Evolutionary conservation across 805 yeast genomes (phyloP), one percentile per base, ranked within the genome.

Genomic region (Yarrowia keelungensis): DNA sequence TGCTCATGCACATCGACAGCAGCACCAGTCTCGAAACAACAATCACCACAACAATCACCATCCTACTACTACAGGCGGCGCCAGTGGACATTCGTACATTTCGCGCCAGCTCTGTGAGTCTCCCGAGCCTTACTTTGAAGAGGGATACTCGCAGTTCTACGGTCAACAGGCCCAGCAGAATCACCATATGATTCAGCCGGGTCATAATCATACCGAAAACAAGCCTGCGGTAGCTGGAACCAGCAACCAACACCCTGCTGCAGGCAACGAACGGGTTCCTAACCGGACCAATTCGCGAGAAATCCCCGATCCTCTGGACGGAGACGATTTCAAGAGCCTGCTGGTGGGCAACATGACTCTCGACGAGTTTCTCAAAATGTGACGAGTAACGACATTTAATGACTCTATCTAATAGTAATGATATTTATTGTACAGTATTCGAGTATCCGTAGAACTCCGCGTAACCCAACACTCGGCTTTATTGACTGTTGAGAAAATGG

Each of bases 291-390:
- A 64, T 14, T 50, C 65, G 9, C 64, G 64, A 35, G 65, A 59
- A 19, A 59, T 59, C 43, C 65, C 65, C 4, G 62, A 68, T 15
- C 45, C 42, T 22, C 35, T 50, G 4, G 71, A 69, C 15, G 71
- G 70, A 2, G 70, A 69, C 38, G 54, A 67, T 16, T 71, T 71
- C 62, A 69, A 68, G 43, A 68, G 67, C 42, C 56, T 73, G 38
- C 64, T 74, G 15, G 69, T 71, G 41, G 70, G 74, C 8, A 71
- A 69, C 61, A 71, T 73, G 72, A 69, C 72, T 42, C 69, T 73
- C 19, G 75, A 73, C 46, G 74, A 73, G 50, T 70, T 73, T 66
- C 68, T 73, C 46, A 50, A 69, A 16, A 59, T 59, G 65, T 59
- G 41, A 59, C 35, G 51, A 59, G 51, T 59, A 59, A 59, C 42